These are phyloP conservation scores for Aspergillus nomiae DNA, from an alignment of 2,329 filamentous ascomycete species.

Conservation along the genomic window DNA sequence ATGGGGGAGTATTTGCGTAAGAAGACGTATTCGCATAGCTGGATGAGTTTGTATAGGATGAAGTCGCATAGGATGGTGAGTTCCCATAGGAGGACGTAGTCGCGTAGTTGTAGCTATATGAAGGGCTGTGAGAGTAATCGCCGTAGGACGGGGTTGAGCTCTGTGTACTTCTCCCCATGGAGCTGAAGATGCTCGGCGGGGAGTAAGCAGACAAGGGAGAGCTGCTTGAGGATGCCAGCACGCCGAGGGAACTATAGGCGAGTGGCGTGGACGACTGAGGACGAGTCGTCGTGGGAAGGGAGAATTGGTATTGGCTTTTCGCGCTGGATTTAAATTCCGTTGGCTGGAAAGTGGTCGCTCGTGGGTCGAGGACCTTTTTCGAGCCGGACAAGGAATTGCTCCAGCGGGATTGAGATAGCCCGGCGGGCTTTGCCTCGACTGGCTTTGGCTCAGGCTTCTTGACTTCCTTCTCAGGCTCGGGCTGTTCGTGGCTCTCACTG, in stretches of 20 bases:
- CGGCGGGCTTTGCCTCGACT: not conserved
- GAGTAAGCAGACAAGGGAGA: not conserved
- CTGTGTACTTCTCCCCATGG: slow-evolving; percentile 1
- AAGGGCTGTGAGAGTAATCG: not conserved
- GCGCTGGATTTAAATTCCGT: not conserved
- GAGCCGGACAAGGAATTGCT: not conserved
- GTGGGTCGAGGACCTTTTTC: slow-evolving; percentile 1
- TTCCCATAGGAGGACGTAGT: not conserved
- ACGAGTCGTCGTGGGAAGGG: not conserved
- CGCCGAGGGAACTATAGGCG: not conserved
- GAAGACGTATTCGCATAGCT: slow-evolving; percentile 1
- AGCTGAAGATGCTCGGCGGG: slow-evolving; percentile 2
- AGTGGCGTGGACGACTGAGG: not conserved
- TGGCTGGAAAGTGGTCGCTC: slow-evolving; percentile 1
- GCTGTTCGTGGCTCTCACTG: not conserved
- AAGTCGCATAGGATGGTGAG: not conserved
- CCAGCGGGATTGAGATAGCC: not conserved
- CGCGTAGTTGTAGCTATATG: not conserved
- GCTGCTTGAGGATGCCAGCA: not conserved
- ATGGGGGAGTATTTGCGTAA: not conserved
- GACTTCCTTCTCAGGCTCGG: not conserved
- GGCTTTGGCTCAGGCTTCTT: not conserved
- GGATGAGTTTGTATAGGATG: not conserved
- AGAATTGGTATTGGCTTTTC: not conserved
- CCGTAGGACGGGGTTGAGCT: not conserved